Base-by-base conservation (phyloP, 1,139 yeast genomes). In the Fermentozyma sake region DNA sequence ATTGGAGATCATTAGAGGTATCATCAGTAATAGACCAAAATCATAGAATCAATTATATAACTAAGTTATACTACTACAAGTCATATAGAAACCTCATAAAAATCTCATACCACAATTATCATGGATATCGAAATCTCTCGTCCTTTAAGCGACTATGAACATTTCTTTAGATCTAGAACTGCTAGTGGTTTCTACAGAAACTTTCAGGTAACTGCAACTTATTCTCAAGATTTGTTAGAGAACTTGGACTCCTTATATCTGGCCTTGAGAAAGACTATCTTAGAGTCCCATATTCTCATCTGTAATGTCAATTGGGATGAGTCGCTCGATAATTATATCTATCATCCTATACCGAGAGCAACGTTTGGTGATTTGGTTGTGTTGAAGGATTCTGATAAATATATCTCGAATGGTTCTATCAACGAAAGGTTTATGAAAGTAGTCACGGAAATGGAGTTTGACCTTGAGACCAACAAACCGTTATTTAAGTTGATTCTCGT, bases 121-220 rank as follows among this genome's bases (percentile, higher is more conserved):
- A 21, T 18, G 14, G 22, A 14, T 10, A 13, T 24, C 12, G 26
- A 18, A 12, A 13, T 35, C 8, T 28, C 44, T 8, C 28, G 55
- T 7, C 56, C 56, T 0, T 50, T 65, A 33, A 55, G 67, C 26
- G 31, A 39, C 5, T 45, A 47, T n/a, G 72, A 66, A 33, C 52
- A 58, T 38, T 58, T 59, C 38, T 58, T 55, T 33, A 44, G 70
- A 16, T 51, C 54, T 20, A 39, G 72, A 30, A 56, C 59, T 5
- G 53, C 53, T 5, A 38, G 37, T 25, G 47, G 48, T 6, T 55
- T 44, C 38, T 65, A 53, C 34, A 39, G 48, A 8, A 57, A 53
- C 31, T 66, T 66, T 37, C 61, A 52, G 29, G 52, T 62, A 6
- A 53, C 63, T 4, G 64, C 58, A 4, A 52, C 57, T 1, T 63